Evolutionary conservation across 2,329 filamentous ascomycete genomes (phyloP).

Genomic region (Colletotrichum tofieldiae): DNA sequence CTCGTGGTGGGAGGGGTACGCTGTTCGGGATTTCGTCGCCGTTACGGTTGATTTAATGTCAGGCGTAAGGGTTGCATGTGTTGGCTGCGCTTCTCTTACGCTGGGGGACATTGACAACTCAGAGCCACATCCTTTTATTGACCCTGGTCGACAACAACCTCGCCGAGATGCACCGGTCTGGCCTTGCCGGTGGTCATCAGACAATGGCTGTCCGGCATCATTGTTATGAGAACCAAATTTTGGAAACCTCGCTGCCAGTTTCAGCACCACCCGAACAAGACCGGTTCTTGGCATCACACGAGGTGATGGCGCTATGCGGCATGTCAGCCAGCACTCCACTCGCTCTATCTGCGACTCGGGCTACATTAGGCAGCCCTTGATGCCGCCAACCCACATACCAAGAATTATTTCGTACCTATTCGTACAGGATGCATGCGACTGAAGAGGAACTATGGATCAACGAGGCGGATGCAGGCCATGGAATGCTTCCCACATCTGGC

Average conservation of each 20-base stretch:
- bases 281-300: constrained; percentile 6
- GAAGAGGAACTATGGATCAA: neutral
- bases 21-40: constrained; percentile 15
- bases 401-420: constrained; percentile 11
- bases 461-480: constrained; percentile 10
- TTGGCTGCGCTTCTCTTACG: constrained; percentile 33
- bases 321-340: constrained; percentile 15
- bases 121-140: constrained; percentile 36
- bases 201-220: constrained; percentile 16
- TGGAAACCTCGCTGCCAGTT: constrained; percentile 12
- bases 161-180: constrained; percentile 37
- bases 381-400: constrained; percentile 8
- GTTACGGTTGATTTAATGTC: constrained; percentile 29
- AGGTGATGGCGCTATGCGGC: constrained; percentile 16
- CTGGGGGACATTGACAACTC: constrained; percentile 37
- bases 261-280: constrained; percentile 2
- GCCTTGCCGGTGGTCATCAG: constrained; percentile 25
- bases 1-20: constrained; percentile 24
- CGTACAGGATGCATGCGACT: constrained; percentile 23
- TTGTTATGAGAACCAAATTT: constrained; percentile 12
- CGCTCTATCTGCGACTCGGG: constrained; percentile 13
- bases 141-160: constrained; percentile 29
- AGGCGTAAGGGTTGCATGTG: constrained; percentile 45
- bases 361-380: constrained; percentile 17
- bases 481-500: constrained; percentile 30